Base-by-base conservation (phyloP, 257 asterid genomes). In the Jacaranda mimosifolia region DNA sequence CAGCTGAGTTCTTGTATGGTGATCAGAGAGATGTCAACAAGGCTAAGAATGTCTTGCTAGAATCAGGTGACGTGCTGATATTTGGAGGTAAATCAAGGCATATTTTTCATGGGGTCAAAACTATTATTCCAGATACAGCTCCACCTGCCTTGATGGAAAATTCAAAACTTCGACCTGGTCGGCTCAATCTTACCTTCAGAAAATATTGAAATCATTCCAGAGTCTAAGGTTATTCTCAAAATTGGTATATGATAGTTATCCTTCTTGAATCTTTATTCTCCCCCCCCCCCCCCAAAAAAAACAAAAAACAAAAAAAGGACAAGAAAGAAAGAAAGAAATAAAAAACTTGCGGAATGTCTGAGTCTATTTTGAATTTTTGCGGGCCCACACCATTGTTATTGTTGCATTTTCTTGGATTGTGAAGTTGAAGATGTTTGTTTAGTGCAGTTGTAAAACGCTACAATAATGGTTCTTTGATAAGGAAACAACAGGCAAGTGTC, bases 151-250 rank as follows among this genome's bases (percentile, higher is more conserved):
- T 91, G 85, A 72, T 73, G 57, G 68, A 82, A 18, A 4, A 5
- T 3, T 39, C 86, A 3, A 80, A 64, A 12, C 90, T 89, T 39
- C 87, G 80, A 4, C 93, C 96, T 5, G 97, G 97, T 63, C 95
- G 96, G 11, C 92, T 91, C 75, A 91, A 91, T 83, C 93, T 91
- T 19, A 91, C 97, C 67, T 88, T 88, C 78, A 80, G 89, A 75
- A 45, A 85, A 69, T 74, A 70, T 53, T 83, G 84, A 83, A 32
- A 19, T 9, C 10, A 51, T 35, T 21, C 39, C 43, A 15, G 18
- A 17, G 32, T 26, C 32, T 64, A 17, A 49, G 56, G n/a, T 49
- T 13, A 49, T 1, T 4, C 15, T 39, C 32, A 26, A 26, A 26
- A 0, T 26, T 26, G 32, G 32, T 26, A 26, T 26, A 26, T 26